These are phyloP conservation scores for Tuber brumale DNA, from an alignment of 495 filamentous ascomycete species.

Conservation along the genomic window DNA sequence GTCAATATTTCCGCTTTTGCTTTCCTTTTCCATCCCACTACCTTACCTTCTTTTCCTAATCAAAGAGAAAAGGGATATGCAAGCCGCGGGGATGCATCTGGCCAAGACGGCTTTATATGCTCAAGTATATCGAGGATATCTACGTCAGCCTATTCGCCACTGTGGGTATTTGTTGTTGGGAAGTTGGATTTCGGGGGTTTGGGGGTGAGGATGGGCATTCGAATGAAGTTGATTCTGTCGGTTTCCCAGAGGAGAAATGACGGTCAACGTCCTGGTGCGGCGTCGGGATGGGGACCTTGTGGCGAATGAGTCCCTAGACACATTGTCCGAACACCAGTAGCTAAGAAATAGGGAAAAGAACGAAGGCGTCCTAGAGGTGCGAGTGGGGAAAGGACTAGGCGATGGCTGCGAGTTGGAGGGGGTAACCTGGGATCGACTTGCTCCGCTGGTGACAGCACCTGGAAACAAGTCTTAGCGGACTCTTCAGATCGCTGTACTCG, in stretches of 20 bases:
- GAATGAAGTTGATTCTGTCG: neutral
- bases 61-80: neutral
- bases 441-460: neutral
- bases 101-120: neutral
- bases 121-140: neutral
- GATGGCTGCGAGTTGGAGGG: neutral
- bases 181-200: neutral
- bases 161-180: neutral
- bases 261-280: neutral
- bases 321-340: neutral
- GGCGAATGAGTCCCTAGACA: neutral
- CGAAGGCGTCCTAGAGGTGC: neutral
- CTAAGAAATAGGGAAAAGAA: neutral
- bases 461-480: neutral
- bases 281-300: neutral
- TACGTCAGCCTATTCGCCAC: conserved; percentile 1
- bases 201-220: neutral
- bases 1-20: neutral
- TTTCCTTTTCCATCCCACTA: neutral
- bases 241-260: neutral
- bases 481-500: neutral
- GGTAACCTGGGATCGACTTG: neutral
- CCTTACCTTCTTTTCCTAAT: neutral
- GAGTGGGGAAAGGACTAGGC: neutral
- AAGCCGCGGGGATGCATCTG: neutral